Evolutionary conservation across 768 basidiomycete genomes (phyloP).

Genomic region (Kwoniella mangroviensis): DNA sequence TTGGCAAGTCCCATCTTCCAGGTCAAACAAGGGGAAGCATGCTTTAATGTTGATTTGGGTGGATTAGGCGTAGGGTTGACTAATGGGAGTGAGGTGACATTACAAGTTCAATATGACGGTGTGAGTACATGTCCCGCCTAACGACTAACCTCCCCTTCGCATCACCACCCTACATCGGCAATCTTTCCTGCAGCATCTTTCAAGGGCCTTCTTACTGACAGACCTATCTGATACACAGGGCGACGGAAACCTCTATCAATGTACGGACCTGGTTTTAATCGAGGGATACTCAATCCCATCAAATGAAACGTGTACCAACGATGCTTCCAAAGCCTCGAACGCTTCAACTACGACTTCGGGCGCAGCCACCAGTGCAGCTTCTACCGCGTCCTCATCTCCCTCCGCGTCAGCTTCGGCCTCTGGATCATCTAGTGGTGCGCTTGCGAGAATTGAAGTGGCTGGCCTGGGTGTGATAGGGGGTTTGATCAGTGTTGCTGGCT

Average conservation of each 20-base stretch:
- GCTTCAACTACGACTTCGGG: background rate
- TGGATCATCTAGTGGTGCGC: slow-evolving; percentile 10
- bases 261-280: slow-evolving; percentile 76
- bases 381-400: background rate
- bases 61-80: slow-evolving; percentile 63
- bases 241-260: slow-evolving; percentile 75
- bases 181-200: background rate
- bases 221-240: slow-evolving; percentile 57
- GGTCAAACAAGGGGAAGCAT: slow-evolving; percentile 65
- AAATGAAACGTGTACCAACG: slow-evolving; percentile 52
- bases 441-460: slow-evolving; percentile 5
- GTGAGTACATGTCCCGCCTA: slow-evolving; percentile 30
- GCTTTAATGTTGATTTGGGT: slow-evolving; percentile 70
- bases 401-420: background rate
- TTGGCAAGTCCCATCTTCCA: slow-evolving; percentile 43
- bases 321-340: slow-evolving; percentile 15
- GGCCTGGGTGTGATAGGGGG: slow-evolving; percentile 4
- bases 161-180: too few species aligned
- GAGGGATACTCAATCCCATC: slow-evolving; percentile 63
- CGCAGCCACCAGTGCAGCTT: background rate
- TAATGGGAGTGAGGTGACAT: slow-evolving; percentile 73
- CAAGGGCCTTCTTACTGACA: slow-evolving; percentile 2
- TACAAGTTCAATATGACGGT: slow-evolving; percentile 61
- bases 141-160: too few species aligned
- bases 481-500: slow-evolving; percentile 8